Percentiles rank a stretch among this genome's conserved stretches.
Evolutionary conservation across 164 flowering plant species (phyloP).

Genomic region (Litsea cubeba): DNA sequence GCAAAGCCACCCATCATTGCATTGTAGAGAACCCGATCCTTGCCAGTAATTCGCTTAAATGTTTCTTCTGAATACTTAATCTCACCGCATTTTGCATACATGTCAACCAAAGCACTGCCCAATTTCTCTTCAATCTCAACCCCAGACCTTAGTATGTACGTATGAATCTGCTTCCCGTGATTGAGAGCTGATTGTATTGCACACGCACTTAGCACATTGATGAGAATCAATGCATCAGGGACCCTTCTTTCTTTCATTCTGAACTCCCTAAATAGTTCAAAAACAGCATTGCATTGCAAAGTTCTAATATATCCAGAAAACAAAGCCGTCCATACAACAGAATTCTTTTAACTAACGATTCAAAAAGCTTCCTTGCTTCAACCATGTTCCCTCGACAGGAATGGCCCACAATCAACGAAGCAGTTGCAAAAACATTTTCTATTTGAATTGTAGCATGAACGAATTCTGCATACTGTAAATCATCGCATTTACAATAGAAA

Average conservation of each 20-base stretch:
- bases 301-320: slow-evolving; percentile 61
- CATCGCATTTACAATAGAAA: slow-evolving; percentile 69
- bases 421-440: slow-evolving; percentile 40
- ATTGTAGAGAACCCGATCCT: slow-evolving; percentile 57
- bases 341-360: slow-evolving; percentile 49
- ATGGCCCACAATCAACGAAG: slow-evolving; percentile 63
- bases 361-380: slow-evolving; percentile 60
- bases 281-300: slow-evolving; percentile 44
- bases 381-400: slow-evolving; percentile 51
- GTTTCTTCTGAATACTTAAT: slow-evolving; percentile 48
- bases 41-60: slow-evolving; percentile 24
- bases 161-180: slow-evolving; percentile 74
- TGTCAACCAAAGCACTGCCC: slow-evolving; percentile 56
- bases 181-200: slow-evolving; percentile 52
- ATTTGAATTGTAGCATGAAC: slow-evolving; percentile 21
- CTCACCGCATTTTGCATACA: slow-evolving; percentile 84
- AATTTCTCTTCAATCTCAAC: slow-evolving; percentile 49
- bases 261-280: slow-evolving; percentile 50
- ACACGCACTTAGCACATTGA: slow-evolving; percentile 52
- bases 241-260: slow-evolving; percentile 16
- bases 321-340: slow-evolving; percentile 70
- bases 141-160: slow-evolving; percentile 41
- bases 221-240: slow-evolving; percentile 46
- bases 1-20: slow-evolving; percentile 77
- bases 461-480: slow-evolving; percentile 56